Conservation (phyloP, 106 monocot genomes). For the Phalaenopsis equestris region DNA sequence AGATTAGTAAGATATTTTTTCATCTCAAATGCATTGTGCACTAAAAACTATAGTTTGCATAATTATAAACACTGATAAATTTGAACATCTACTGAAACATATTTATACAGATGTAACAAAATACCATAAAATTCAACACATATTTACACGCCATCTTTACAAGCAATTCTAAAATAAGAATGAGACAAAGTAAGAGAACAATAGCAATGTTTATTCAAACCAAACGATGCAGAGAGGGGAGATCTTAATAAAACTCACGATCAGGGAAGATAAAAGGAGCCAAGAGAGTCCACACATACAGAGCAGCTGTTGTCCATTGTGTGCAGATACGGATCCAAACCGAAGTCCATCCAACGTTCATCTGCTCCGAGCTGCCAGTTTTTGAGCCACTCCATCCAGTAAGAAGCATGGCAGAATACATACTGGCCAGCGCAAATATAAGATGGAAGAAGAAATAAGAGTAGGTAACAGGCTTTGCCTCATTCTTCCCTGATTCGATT, state of each 20-base stretch:
- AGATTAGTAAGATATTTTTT: too few relatives aligned
- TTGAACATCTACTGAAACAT: too few relatives aligned
- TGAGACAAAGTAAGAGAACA: too few relatives aligned
- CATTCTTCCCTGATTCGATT: slow-evolving; percentile 42
- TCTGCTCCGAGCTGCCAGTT: slow-evolving; percentile 50
- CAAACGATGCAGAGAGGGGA: neutral
- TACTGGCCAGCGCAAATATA: slow-evolving; percentile 89
- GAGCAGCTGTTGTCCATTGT: slow-evolving; percentile 75
- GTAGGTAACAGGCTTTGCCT: slow-evolving; percentile 66
- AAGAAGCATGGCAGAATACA: slow-evolving; percentile 98
- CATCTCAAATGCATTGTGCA: too few relatives aligned
- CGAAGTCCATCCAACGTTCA: slow-evolving; percentile 89
- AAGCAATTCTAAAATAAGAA: too few relatives aligned
- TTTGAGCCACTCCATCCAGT: slow-evolving; percentile 75
- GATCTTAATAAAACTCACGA: slow-evolving; percentile 49
- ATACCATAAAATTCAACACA: too few relatives aligned
- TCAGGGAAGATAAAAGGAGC: slow-evolving; percentile 71
- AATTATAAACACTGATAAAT: too few relatives aligned
- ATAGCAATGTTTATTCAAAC: neutral
- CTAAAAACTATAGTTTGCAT: too few relatives aligned
- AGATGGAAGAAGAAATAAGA: slow-evolving; percentile 94
- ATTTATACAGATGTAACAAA: too few relatives aligned
- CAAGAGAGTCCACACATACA: slow-evolving; percentile 82
- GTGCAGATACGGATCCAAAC: slow-evolving; percentile 91
- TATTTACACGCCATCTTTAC: too few relatives aligned